Evolutionary conservation across 2,329 filamentous ascomycete species (phyloP).

Genomic region (Fusarium mangiferae): DNA sequence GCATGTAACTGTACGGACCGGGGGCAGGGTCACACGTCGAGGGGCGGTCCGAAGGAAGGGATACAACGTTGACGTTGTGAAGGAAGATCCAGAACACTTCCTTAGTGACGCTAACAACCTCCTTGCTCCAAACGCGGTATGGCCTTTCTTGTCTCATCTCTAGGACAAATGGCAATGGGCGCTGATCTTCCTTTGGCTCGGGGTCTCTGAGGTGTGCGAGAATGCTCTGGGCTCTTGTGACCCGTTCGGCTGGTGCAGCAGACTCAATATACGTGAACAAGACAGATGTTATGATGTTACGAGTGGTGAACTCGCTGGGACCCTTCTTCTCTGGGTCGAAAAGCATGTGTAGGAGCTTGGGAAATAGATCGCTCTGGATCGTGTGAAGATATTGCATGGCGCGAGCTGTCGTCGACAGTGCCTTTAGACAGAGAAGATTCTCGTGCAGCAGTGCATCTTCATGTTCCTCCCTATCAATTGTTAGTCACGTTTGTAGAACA

Average conservation of each 20-base stretch:
- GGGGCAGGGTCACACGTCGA: constrained; percentile 46
- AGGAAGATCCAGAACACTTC: constrained; percentile 99
- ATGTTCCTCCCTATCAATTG: constrained; percentile 80
- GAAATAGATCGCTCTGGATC: constrained; percentile 84
- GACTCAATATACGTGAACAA: constrained; percentile 88
- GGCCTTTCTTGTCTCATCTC: constrained; percentile 89
- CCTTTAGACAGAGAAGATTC: constrained; percentile 91
- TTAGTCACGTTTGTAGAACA: constrained; percentile 6
- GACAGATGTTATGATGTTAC: constrained; percentile 88
- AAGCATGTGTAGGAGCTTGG: constrained; percentile 85
- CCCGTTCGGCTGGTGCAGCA: constrained; percentile 68
- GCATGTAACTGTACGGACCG: constrained; percentile 69
- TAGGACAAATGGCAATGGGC: constrained; percentile 85
- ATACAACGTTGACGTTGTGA: constrained; percentile 89
- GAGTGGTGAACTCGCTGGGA: constrained; percentile 94
- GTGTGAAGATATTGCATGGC: constrained; percentile 84
- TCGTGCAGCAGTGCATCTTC: constrained; percentile 95
- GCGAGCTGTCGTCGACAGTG: constrained; percentile 88
- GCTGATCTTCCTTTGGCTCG: constrained; percentile 76
- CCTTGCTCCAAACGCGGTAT: constrained; percentile 94
- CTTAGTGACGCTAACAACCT: constrained; percentile 91
- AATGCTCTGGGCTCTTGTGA: constrained; percentile 76
- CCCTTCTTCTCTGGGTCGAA: constrained; percentile 99
- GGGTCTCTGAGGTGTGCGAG: constrained; percentile 84
- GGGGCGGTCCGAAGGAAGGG: constrained; percentile 62